Evolutionary conservation across 148 eudicot genomes (phyloP), one percentile per base, ranked within the genome.

Genomic region (Pharnaceum exiguum): DNA sequence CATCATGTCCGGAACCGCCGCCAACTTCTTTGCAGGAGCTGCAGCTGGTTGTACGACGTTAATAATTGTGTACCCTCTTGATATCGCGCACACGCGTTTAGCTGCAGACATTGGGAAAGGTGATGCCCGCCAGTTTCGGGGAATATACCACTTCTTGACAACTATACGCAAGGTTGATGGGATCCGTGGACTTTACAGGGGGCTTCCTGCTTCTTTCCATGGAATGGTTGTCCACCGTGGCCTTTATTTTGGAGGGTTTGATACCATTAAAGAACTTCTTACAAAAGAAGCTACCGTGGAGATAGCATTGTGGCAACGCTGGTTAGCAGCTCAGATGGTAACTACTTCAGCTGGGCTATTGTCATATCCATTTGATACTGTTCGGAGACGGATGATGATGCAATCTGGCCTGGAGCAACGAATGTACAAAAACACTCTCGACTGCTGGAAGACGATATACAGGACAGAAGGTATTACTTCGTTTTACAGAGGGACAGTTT

Each of bases 331-430:
- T 46, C 96, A 93, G 29, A 90, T 55, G 0, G 96, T 89, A 43
- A 93, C 99, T 7, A 93, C 99, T 5, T 79, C 99, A 6, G 95
- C 99, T 0, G 99, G 99, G 27, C 29, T 89, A 66, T 10, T 86
- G 6, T 93, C 99, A 2, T 93, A 93, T 62, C 99, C 99, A 1
- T 59, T 93, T 32, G 96, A 93, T 68, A 93, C 99, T 0, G 99
- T 89, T 9, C 60, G 99, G 51, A 78, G 99, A 71, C 76, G 96
- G 46, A 93, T 93, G 95, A 93, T 93, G 99, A 93, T 93, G 99
- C 99, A 93, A 36, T 89, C 99, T 1, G 99, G 99, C 16, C 24
- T 78, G 6, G 84, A 77, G 24, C 51, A 52, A 43, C 87, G 76
- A 15, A 83, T 88, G 95, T 93, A 85, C 69, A 50, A 51, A 24